Base-by-base conservation (phyloP, 2,329 filamentous ascomycete species). In the Domatiomyces globalis region DNA sequence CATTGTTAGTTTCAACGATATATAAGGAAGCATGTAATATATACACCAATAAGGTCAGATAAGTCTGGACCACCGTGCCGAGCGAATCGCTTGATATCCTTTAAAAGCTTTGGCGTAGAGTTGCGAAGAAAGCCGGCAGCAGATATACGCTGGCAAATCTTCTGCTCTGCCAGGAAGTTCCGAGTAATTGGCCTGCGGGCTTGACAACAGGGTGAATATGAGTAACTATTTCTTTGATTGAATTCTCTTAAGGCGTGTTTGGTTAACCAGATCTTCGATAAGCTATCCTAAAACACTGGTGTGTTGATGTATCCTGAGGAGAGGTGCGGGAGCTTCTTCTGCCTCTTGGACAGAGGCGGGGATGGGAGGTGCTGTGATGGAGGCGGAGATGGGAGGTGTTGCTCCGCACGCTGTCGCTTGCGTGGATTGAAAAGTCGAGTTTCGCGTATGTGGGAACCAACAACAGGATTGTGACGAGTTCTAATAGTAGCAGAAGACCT, bases 1-100 rank as follows among this genome's bases (percentile, higher is more conserved):
- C 29, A 51, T 50, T 36, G 43, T 50, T 7, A 43, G 45, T 19
- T 33, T 25, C n/a, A n/a, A n/a, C n/a, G 53, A 48, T 49, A 45
- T 39, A 42, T 51, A 57, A 54, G 46, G 51, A 55, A 54, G n/a
- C 49, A 52, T 60, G 68, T 65, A 51, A 59, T 64, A 64, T 60
- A 58, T 54, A 68, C 51, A 57, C 66, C 59, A 22, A 58, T n/a
- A n/a, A n/a, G n/a, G n/a, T n/a, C n/a, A n/a, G n/a, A 57, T 46
- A 69, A 58, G 56, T 67, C 64, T 56, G 64, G 65, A 48, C 65
- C 66, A 45, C 65, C 64, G 49, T 52, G 57, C 60, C 62, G 62
- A 27, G 65, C 61, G 59, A 65, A 63, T 48, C 55, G 56, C 53
- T 56, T 55, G 47, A 63, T 48, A 15, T 58, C 46, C 33, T 51